A percentile compares a stretch with the other conserved stretches of the same genome.
Evolutionary conservation across 2,329 filamentous ascomycete species (phyloP).

Genomic region (Ceratocystis colombiana): DNA sequence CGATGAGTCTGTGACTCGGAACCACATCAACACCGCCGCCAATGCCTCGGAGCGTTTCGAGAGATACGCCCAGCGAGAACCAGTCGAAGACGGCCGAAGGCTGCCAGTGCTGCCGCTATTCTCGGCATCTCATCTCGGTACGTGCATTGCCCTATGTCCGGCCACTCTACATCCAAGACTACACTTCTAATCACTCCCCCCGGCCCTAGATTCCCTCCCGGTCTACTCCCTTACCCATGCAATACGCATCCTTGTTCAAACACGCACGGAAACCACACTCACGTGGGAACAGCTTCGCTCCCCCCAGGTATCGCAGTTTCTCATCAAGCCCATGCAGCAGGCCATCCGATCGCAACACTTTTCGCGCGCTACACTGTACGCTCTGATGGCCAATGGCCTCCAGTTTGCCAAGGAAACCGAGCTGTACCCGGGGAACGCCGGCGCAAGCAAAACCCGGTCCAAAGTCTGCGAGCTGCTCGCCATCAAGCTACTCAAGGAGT

Average conservation of each 20-base stretch:
- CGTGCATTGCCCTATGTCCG: constrained; percentile 22
- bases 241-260: constrained; percentile 72
- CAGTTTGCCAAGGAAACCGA: constrained; percentile 86
- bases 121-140: constrained; percentile 67
- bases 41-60: constrained; percentile 30
- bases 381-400: constrained; percentile 83
- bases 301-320: constrained; percentile 91
- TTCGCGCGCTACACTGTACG: constrained; percentile 76
- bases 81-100: constrained; percentile 26
- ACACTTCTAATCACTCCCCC: constrained; percentile 19
- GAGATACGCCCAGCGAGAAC: constrained; percentile 26
- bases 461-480: constrained; percentile 84
- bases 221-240: constrained; percentile 86
- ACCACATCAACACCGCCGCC: constrained; percentile 32
- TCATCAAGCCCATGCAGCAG: constrained; percentile 90
- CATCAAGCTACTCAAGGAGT: constrained; percentile 82
- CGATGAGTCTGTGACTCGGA: constrained; percentile 28
- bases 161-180: neutral
- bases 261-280: constrained; percentile 81
- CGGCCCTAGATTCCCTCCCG: constrained; percentile 60
- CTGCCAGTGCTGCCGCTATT: constrained; percentile 61
- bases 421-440: constrained; percentile 70
- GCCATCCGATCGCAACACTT: constrained; percentile 76
- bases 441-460: constrained; percentile 71
- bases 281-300: constrained; percentile 92